Evolutionary conservation across 2,329 filamentous ascomycete genomes (phyloP).

Genomic region (Claviceps pusilla): DNA sequence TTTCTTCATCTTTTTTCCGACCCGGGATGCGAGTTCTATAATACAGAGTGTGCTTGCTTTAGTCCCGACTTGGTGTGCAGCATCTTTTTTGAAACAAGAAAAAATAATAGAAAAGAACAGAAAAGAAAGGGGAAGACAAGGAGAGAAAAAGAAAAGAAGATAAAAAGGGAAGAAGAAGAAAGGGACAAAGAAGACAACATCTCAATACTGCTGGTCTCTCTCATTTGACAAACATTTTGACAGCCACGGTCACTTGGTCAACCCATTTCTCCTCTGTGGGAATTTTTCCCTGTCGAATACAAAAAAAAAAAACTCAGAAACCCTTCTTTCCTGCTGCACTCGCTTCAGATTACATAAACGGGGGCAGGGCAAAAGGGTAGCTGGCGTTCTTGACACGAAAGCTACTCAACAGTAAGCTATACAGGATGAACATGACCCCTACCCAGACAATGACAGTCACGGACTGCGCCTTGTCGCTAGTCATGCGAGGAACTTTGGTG

Average conservation of each 20-base stretch:
- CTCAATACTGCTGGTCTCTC: background rate
- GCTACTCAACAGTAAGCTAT: conserved; percentile 85
- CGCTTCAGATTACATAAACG: conserved; percentile 45
- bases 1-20: background rate
- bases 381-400: conserved; percentile 91
- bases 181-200: background rate
- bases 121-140: too few species aligned
- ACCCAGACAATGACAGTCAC: conserved; percentile 70
- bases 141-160: too few species aligned
- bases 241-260: background rate
- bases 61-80: background rate
- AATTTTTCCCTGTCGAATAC: background rate
- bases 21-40: background rate
- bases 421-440: conserved; percentile 61
- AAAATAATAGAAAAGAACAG: too few species aligned
- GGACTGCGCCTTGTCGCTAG: conserved; percentile 62
- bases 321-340: background rate
- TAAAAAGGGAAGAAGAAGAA: too few species aligned
- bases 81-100: background rate
- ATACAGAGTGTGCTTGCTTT: background rate
- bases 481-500: conserved; percentile 81
- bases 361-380: conserved; percentile 87
- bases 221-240: background rate
- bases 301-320: background rate
- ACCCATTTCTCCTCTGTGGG: too few species aligned